These are phyloP conservation scores for Trichoderma sp. DNA, from an alignment of 2,329 filamentous ascomycete species.

Conservation along the genomic window DNA sequence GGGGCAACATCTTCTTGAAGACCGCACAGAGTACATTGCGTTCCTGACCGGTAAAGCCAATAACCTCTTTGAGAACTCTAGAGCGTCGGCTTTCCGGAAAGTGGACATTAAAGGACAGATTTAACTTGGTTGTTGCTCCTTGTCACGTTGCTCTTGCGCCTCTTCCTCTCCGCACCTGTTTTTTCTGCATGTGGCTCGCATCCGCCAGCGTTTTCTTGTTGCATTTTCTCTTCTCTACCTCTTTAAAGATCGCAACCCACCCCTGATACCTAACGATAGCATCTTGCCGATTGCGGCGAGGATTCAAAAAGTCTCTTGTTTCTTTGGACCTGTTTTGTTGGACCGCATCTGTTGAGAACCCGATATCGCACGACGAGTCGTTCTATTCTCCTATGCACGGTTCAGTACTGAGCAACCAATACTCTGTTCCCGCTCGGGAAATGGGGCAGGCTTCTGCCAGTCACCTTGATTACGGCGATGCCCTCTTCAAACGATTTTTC, in stretches of 20 bases:
- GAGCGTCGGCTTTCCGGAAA: constrained; percentile 72
- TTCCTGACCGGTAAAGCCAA: constrained; percentile 75
- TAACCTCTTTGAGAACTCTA: constrained; percentile 71
- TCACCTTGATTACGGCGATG: neutral
- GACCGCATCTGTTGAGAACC: neutral
- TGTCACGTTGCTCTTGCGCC: neutral
- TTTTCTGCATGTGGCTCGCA: neutral
- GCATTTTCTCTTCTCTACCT: neutral
- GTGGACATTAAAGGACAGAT: constrained; percentile 99
- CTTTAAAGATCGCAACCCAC: neutral
- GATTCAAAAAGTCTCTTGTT: neutral
- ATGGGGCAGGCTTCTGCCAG: neutral
- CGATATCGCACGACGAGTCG: neutral
- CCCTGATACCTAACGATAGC: constrained; percentile 8
- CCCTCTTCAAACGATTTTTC: neutral
- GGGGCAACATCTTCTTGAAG: constrained; percentile 74
- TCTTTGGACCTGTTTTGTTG: neutral
- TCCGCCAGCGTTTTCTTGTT: neutral
- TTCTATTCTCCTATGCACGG: neutral
- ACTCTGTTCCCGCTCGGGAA: neutral
- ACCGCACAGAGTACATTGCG: constrained; percentile 71
- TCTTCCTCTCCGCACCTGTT: neutral
- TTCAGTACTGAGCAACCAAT: neutral
- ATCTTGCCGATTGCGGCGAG: neutral
- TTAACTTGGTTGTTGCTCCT: constrained; percentile 46